Evolutionary conservation across 108 stramenopile species (phyloP), one percentile per base, ranked within the genome.

Genomic region (Cyclotella kingstonii): DNA sequence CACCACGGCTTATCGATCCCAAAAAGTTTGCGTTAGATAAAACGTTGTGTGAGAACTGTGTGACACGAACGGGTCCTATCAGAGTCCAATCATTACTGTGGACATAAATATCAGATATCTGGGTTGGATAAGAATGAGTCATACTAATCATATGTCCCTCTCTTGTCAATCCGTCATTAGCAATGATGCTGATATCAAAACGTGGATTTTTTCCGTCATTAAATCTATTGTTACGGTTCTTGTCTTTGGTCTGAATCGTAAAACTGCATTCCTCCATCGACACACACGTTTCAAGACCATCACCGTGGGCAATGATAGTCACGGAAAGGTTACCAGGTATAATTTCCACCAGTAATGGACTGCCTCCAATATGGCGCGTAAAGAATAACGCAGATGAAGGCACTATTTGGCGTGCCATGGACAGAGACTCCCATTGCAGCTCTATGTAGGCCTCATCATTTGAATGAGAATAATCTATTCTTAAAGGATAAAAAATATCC

Each of bases 111-210:
- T 11, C 30, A 1, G 49, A 60, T 12, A 74, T 40, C 1, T 28
- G 11, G n/a, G 60, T 35, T 44, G 66, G 57, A 15, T 49, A 48
- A 0, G 57, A 57, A 54, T 48, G 2, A 11, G 39, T 28, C 19
- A 57, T 49, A 39, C 84, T 76, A 55, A 83, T 81, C 11, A 77
- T 54, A 14, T 87, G 59, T 8, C 86, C 89, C 17, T 76, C 67
- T 9, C 40, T 35, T 0, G 91, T 89, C 91, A 89, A 93, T 28
- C 70, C 89, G 12, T n/a, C 80, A n/a, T 48, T 56, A 5, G 89
- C 91, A 44, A 63, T 49, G 5, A 93, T 77, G 1, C 63, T 46
- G 12, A 90, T 63, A 15, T 73, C 51, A 57, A 83, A 81, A 9
- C 40, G 39, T 9, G 71, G 55, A 43, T 84, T 80, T 0, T 59